These are phyloP conservation scores for Coccomyxa sp. DNA, from an alignment of 139 green algal species.

Conservation along the genomic window DNA sequence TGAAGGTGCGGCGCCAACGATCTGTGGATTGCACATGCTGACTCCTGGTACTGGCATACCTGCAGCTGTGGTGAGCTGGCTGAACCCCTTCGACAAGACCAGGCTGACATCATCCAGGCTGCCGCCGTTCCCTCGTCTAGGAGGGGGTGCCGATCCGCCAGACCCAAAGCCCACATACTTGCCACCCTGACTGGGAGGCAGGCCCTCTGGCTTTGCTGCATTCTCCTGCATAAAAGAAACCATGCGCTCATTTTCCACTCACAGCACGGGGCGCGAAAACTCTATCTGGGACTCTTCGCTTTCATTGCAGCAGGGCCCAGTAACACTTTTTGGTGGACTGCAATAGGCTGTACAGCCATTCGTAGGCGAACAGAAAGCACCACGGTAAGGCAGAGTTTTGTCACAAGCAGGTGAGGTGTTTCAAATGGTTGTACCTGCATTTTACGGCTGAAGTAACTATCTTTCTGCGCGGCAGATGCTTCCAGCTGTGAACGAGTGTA, in stretches of 20 bases:
- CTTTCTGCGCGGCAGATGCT: conserved; percentile 74
- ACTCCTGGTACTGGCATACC: not conserved
- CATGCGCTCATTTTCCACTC: not conserved
- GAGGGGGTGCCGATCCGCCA: not conserved
- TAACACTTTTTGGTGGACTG: too few relatives aligned
- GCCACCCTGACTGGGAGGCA: conserved; percentile 89
- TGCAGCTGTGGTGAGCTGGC: conserved; percentile 33
- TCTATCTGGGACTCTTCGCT: too few relatives aligned
- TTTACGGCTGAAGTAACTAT: conserved; percentile 87
- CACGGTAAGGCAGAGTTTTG: not conserved
- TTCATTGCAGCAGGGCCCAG: too few relatives aligned
- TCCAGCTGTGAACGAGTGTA: conserved; percentile 71
- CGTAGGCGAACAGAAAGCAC: too few relatives aligned
- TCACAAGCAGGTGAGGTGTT: not conserved
- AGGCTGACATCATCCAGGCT: conserved; percentile 47
- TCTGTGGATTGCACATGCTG: too few relatives aligned
- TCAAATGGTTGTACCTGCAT: conserved; percentile 12
- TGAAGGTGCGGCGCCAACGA: too few relatives aligned
- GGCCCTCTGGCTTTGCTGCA: conserved; percentile 61
- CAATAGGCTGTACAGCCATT: too few relatives aligned
- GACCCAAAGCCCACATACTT: conserved; percentile 99
- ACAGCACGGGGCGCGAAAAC: not conserved
- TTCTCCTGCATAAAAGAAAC: conserved; percentile 71
- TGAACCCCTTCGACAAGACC: conserved; percentile 63
- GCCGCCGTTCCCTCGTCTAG: not conserved